Conservation (phyloP, 495 filamentous ascomycete species). For the Apodospora peruviana region DNA sequence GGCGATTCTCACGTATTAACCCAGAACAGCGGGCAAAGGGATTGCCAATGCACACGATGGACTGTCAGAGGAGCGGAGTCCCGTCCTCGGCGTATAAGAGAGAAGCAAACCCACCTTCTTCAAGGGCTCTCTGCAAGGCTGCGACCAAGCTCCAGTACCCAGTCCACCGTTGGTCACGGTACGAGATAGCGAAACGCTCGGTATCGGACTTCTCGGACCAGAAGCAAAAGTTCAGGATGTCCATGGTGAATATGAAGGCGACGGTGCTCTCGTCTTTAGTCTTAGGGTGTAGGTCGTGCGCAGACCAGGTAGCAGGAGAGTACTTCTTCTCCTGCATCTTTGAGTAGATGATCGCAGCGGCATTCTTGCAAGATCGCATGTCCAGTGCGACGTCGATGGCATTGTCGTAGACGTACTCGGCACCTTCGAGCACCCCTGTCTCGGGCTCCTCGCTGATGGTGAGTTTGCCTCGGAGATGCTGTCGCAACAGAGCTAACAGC, state of each 20-base stretch:
- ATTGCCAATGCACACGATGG: conserved; percentile 1
- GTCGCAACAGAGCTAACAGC: conserved; percentile 77
- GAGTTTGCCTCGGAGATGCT: conserved; percentile 61
- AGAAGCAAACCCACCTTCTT: conserved; percentile 59
- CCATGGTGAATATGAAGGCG: conserved; percentile 94
- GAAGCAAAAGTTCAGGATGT: conserved; percentile 93
- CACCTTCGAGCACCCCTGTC: conserved; percentile 75
- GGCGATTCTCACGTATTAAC: neutral
- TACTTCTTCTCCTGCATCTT: conserved; percentile 81
- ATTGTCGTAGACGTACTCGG: conserved; percentile 87
- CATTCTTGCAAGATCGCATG: conserved; percentile 69
- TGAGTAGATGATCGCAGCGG: conserved; percentile 69
- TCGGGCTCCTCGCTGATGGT: conserved; percentile 48
- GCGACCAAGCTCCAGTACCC: conserved; percentile 96
- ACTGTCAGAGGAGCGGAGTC: too few relatives aligned
- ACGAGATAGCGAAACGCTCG: conserved; percentile 72
- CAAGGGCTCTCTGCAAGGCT: conserved; percentile 74
- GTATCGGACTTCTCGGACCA: conserved; percentile 67
- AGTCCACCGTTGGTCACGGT: conserved; percentile 75
- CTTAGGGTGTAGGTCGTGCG: conserved; percentile 88
- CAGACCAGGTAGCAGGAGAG: conserved; percentile 77
- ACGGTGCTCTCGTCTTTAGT: conserved; percentile 69
- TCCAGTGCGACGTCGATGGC: conserved; percentile 86
- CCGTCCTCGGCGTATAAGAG: neutral
- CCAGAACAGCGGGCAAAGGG: neutral